These are phyloP conservation scores for Stagonosporopsis cucurbitacearum DNA, from an alignment of 2,329 filamentous ascomycete genomes.

Conservation along the genomic window DNA sequence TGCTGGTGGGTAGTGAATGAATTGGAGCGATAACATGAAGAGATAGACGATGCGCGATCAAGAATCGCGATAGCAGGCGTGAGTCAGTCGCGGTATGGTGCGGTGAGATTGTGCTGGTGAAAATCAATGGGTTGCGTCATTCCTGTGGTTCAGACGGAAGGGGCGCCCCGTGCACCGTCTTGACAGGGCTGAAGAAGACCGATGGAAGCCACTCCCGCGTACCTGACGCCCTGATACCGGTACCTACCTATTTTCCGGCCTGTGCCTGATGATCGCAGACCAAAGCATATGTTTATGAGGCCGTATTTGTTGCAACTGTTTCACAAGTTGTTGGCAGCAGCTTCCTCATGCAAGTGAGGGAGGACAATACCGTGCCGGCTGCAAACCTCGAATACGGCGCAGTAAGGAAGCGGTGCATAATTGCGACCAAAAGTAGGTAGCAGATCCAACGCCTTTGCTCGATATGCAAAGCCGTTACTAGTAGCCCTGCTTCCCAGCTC, in stretches of 20 bases:
- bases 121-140: constrained; percentile 18
- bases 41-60: neutral
- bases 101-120: constrained; percentile 5
- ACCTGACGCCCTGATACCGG: neutral
- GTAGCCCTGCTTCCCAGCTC: neutral
- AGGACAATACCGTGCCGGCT: neutral
- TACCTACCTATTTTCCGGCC: too few relatives aligned
- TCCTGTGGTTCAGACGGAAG: constrained; percentile 24
- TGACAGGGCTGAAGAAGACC: constrained; percentile 26
- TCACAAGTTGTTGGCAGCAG: neutral
- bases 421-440: neutral
- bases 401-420: neutral
- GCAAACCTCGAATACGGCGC: neutral
- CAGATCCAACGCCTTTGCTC: neutral
- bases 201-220: constrained; percentile 9
- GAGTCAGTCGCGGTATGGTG: constrained; percentile 13
- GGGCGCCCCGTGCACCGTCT: constrained; percentile 23
- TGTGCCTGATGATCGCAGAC: neutral
- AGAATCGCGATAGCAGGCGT: neutral
- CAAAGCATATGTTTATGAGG: neutral
- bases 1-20: constrained; percentile 5
- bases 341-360: neutral
- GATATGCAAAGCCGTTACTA: neutral
- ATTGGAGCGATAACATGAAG: neutral
- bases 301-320: neutral